Percentiles rank a stretch among this genome's conserved stretches.
phyloP scores from a whole-genome alignment of 441 rosid genomes.

The Erysimum pusillum region DNA sequence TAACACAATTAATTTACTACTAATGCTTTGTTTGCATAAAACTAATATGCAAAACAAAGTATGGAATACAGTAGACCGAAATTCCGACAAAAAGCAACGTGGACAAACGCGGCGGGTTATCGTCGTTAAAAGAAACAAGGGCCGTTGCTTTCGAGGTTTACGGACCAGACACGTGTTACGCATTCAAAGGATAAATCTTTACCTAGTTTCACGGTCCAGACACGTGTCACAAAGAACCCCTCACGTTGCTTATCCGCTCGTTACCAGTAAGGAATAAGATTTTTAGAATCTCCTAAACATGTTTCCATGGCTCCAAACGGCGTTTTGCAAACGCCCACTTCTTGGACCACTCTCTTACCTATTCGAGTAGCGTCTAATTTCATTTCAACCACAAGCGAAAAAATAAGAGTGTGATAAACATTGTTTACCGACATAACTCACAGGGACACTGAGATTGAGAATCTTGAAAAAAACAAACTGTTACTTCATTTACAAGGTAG shows the following conservation, averaged over 20 bases:
- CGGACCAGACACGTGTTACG: slow-evolving; percentile 24
- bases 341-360: not conserved
- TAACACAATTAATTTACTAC: not conserved
- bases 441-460: slow-evolving; percentile 16
- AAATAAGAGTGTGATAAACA: slow-evolving; percentile 1
- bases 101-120: slow-evolving; percentile 30
- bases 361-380: slow-evolving; percentile 7
- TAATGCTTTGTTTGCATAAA: not conserved
- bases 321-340: slow-evolving; percentile 27
- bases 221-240: slow-evolving; percentile 34
- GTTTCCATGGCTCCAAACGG: slow-evolving; percentile 20
- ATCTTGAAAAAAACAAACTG: slow-evolving; percentile 4
- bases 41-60: not conserved
- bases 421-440: slow-evolving; percentile 22
- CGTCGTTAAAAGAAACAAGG: slow-evolving; percentile 26
- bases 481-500: slow-evolving; percentile 49
- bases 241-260: slow-evolving; percentile 28
- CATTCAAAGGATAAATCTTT: not conserved
- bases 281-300: not conserved
- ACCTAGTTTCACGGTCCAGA: not conserved
- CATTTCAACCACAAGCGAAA: slow-evolving; percentile 31
- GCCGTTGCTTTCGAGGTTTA: slow-evolving; percentile 22
- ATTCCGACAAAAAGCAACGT: slow-evolving; percentile 26
- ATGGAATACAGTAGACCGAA: not conserved
- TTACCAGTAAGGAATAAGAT: slow-evolving; percentile 2